A percentile compares a stretch with the other conserved stretches of the same genome.
Evolutionary conservation across 2,329 filamentous ascomycete species (phyloP).

Genomic region (Pseudopyrenochaeta lycopersici): DNA sequence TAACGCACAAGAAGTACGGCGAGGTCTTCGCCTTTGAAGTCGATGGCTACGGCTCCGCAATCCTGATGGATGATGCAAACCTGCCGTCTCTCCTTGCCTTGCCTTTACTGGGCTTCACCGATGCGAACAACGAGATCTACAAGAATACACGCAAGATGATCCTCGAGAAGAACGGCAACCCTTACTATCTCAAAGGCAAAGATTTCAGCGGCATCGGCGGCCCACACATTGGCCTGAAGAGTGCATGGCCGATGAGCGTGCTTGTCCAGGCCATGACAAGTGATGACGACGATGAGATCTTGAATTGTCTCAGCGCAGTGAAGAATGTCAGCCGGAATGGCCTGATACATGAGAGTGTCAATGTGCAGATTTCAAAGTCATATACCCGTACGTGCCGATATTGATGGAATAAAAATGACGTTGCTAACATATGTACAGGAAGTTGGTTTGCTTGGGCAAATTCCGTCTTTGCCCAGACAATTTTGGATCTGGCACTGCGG

Average conservation of each 20-base stretch:
- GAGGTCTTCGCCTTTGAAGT: constrained; percentile 88
- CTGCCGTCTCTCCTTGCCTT: constrained; percentile 82
- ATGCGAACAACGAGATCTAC: constrained; percentile 73
- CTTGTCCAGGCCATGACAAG: constrained; percentile 91
- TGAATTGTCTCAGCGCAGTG: constrained; percentile 74
- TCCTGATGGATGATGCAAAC: constrained; percentile 91
- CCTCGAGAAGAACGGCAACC: constrained; percentile 78
- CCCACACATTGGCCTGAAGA: constrained; percentile 79
- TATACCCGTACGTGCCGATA: constrained; percentile 74
- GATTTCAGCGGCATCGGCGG: constrained; percentile 91
- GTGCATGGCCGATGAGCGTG: constrained; percentile 97
- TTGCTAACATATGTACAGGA: constrained; percentile 49
- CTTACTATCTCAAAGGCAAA: constrained; percentile 82
- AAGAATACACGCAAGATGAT: constrained; percentile 89
- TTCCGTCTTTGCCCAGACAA: constrained; percentile 91
- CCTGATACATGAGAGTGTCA: constrained; percentile 89
- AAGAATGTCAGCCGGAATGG: constrained; percentile 79
- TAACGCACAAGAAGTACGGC: constrained; percentile 77
- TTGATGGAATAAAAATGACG: background rate
- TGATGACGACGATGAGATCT: constrained; percentile 83
- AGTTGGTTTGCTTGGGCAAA: constrained; percentile 99
- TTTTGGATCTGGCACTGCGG: constrained; percentile 85
- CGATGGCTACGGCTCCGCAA: constrained; percentile 82
- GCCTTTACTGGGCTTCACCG: constrained; percentile 79
- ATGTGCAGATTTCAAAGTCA: constrained; percentile 73